Evolutionary conservation across 768 basidiomycete species (phyloP), one percentile per base, ranked within the genome.

Genomic region (Tremella yokohamensis): DNA sequence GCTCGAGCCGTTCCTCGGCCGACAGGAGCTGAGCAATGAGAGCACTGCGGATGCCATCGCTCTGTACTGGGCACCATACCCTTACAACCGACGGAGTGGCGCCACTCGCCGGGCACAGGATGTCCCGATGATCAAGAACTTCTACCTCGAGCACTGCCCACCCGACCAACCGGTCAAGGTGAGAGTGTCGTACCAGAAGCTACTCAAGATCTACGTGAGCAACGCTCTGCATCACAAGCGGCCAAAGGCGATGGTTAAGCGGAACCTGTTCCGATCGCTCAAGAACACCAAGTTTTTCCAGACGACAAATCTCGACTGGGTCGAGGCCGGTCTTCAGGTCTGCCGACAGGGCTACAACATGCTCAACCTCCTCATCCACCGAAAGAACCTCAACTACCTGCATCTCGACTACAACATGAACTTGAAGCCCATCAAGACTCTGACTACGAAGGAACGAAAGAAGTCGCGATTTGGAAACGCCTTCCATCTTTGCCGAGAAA

Each of bases 271-370:
- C 83, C 83, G 90, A 37, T 66, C 65, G 47, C 64, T 79, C 57
- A 98, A 97, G 79, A 87, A 89, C n/a, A 99, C 96, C 57, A 98
- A 98, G 78, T 99, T 99, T 80, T 99, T 99, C 86, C 96, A 98
- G 81, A 90, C 89, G 13, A 99, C 96, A 3, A 90, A 84, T 64
- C 79, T 99, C 65, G 96, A 99, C 77, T 99, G 96, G 96, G 94
- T 99, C 38, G 96, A 99, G 77, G 96, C 94, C 2, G 96, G 96
- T 65, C 79, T 99, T 60, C 96, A 99, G 78, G 94, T 99, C 53
- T 98, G 94, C 80, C 82, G 96, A 64, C 96, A 99, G 75, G 96
- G 96, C 40, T 99, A 96, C 80, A 99, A 98, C 79, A 99, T 99
- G 96, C 81, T 99, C 63, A 99, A 99, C 78, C 80, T 99, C 26